Base-by-base conservation (phyloP, 2,329 filamentous ascomycete genomes). In the Uncinocarpus reesii region DNA sequence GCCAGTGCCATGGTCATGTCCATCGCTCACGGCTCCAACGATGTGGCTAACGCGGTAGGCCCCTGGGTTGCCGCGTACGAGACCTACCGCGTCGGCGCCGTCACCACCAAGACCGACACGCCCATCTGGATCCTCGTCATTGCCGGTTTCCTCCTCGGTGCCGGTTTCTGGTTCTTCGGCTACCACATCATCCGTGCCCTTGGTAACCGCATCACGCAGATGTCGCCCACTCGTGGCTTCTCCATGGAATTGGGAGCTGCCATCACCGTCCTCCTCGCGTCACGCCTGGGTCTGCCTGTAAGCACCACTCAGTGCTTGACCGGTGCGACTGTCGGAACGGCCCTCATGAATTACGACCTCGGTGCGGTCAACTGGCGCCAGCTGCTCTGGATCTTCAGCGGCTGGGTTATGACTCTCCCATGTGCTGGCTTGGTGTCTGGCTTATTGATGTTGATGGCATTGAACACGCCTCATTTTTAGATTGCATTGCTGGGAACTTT, bases 341-440 rank as follows among this genome's bases (percentile, higher is more conserved):
- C 62, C 4, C 53, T 66, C 13, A 64, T 64, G 56, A 66, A 65
- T 42, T 61, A 60, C 40, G 61, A 65, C 47, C 50, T 65, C 18
- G 60, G 63, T 13, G 67, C 67, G 4, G 66, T 72, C 49, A 72
- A 71, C 46, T 69, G 68, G 68, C 60, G 60, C 26, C 67, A 70
- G 46, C 47, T 72, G 23, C 60, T 50, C 3, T 70, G 61, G 54
- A 71, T 72, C 43, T 67, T 70, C 51, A 59, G 62, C 37, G 68
- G 66, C 7, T 72, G 70, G 70, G 57, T 72, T 18, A 54, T 71
- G 34, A 72, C 70, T 1, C 57, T 72, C 10, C 70, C 70, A 34
- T 55, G 52, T 44, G 69, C 70, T 6, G 70, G 68, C 34, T 54
- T 69, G 37, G 56, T 70, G 11, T 54, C 65, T 11, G 69, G 69